Base-by-base conservation (phyloP, 768 basidiomycete genomes). In the Tricholoma bakamatsutake region DNA sequence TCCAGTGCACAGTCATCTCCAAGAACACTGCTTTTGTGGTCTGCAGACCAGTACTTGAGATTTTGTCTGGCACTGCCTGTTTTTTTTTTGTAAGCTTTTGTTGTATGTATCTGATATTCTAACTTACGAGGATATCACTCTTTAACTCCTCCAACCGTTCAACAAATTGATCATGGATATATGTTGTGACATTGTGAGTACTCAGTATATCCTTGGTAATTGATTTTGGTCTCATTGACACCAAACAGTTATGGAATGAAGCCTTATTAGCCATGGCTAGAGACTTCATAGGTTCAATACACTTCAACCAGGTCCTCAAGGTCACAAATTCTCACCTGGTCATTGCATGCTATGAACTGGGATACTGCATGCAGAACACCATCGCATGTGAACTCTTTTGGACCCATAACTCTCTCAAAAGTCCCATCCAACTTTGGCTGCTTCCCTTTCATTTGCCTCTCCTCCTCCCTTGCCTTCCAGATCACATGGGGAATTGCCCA, bases 201-300 rank as follows among this genome's bases (percentile, higher is more conserved):
- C 30, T 55, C 5, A 27, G 54, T 15, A 55, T 24, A 39, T 50
- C 48, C 24, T 13, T 30, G 15, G 17, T 31, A 15, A 11, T 52
- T 18, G 50, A 24, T 21, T 13, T 33, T 45, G 50, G 55, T 18
- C 33, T 24, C 45, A 57, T 57, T 15, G 50, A 5, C 5, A 51
- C 34, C n/a, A 57, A 39, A 21, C 50, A 46, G 46, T 57, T 57
- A n/a, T n/a, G 47, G 37, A 55, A 55, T 5, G 28, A 27, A 27
- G 31, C 35, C 24, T 55, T 40, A 21, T 55, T 39, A n/a, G 54
- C 54, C 13, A 55, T 12, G 35, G 46, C 35, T 21, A 55, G 35
- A 15, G 35, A 43, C 54, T 55, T 5, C 12, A 47, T 40, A 40
- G 39, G 39, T 37, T 37, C 35, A 37, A 37, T 37, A 37, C 35